Base-by-base conservation (phyloP, 805 yeast species). In the Yarrowia sp. region DNA sequence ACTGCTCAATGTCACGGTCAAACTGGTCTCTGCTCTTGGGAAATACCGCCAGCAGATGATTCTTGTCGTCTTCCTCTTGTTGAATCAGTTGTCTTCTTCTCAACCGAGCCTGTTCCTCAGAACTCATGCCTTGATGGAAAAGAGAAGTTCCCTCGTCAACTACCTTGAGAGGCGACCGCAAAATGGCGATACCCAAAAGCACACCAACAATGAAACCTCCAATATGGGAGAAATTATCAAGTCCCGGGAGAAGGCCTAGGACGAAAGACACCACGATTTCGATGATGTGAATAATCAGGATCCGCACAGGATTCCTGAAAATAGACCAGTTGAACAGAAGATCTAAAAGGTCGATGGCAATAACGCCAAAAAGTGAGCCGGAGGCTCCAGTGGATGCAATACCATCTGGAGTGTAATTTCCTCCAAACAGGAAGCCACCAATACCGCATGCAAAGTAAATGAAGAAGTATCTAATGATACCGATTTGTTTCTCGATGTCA, bases 151-250 rank as follows among this genome's bases (percentile, higher is more conserved):
- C 64, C 4, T 61, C 64, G 66, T 33, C 52, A 2, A 70, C 67
- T 26, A 74, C 56, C 33, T 65, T 66, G 17, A 78, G 75, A 1
- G 92, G 92, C 67, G 85, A 86, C 41, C 83, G 79, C 41, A 88
- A 70, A 11, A 86, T 67, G 1, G 81, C 74, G 0, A 85, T 70
- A 0, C 87, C 83, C 35, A 79, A 68, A 28, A 83, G 71, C 0
- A 85, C 40, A 0, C 92, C 92, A 74, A 84, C 76, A 24, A 85
- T 81, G 74, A 87, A 86, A 6, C 92, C 92, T 11, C 92, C 92
- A 68, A 88, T 82, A 72, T 88, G 92, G 46, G 88, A 81, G 70
- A 88, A 88, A 71, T 88, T 88, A 73, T 88, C 92, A 63, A 88
- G 71, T 0, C 92, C 92, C 0, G 92, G 92, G 16, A 88, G 74